These are phyloP conservation scores for Penicillium hesseltinei DNA, from an alignment of 2,329 filamentous ascomycete species.

Conservation along the genomic window DNA sequence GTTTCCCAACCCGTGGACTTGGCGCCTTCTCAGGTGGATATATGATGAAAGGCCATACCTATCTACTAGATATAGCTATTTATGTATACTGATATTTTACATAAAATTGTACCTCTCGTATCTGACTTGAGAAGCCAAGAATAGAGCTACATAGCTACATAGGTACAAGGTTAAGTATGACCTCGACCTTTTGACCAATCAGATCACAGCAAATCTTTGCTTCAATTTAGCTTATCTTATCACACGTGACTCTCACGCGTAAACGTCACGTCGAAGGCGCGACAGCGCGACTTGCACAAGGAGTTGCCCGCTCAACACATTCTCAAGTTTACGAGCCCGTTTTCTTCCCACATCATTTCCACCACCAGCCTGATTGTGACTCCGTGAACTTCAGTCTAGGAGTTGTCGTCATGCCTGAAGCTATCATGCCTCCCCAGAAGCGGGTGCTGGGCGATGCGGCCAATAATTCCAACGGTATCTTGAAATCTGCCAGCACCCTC, in stretches of 20 bases:
- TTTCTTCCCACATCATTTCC: background rate
- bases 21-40: background rate
- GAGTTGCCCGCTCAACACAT: conserved; percentile 17
- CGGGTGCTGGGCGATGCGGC: conserved; percentile 68
- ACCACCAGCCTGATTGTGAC: background rate
- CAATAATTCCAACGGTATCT: conserved; percentile 61
- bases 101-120: background rate
- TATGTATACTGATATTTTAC: no score
- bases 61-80: background rate
- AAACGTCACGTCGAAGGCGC: conserved; percentile 28
- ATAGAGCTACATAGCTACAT: no score
- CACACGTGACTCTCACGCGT: conserved; percentile 27
- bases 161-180: no score
- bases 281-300: conserved; percentile 22
- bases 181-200: background rate
- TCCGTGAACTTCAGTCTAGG: conserved; percentile 12
- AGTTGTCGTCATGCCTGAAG: conserved; percentile 39
- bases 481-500: conserved; percentile 53
- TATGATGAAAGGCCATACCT: background rate
- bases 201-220: background rate
- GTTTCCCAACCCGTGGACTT: conserved; percentile 10
- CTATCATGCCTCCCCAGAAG: conserved; percentile 59
- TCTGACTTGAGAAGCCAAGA: no score
- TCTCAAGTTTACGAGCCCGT: background rate
- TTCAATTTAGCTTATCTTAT: conserved; percentile 20